Conservation (phyloP, 805 yeast genomes). For the Barnettozyma sp. region DNA sequence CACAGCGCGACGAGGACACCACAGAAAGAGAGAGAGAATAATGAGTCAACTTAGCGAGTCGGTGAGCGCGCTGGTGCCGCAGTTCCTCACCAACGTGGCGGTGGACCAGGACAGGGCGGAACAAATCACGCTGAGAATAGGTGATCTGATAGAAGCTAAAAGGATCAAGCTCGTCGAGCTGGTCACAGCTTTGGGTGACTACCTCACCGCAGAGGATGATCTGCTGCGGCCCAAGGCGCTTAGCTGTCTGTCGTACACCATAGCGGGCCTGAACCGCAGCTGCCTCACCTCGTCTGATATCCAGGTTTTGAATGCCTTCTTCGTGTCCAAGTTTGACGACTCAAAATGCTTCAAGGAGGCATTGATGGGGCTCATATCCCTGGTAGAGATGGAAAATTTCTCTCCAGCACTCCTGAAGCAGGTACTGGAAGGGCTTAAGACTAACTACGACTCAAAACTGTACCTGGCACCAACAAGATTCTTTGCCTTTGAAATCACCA, state of each 20-base stretch:
- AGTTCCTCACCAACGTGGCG: constrained; percentile 36
- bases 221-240: constrained; percentile 44
- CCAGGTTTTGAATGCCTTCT: constrained; percentile 42
- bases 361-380: constrained; percentile 44
- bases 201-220: constrained; percentile 54
- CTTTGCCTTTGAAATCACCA: constrained; percentile 46
- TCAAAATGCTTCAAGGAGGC: constrained; percentile 44
- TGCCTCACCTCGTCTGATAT: constrained; percentile 34
- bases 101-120: constrained; percentile 27
- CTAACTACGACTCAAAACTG: constrained; percentile 47
- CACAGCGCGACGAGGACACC: too few relatives aligned
- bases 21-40: too few relatives aligned
- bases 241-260: constrained; percentile 34
- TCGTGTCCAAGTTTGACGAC: constrained; percentile 63
- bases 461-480: constrained; percentile 58
- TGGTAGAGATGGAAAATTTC: constrained; percentile 49
- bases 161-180: constrained; percentile 39
- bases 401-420: constrained; percentile 27
- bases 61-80: constrained; percentile 23
- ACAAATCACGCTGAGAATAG: neutral
- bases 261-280: constrained; percentile 26
- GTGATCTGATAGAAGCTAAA: constrained; percentile 3
- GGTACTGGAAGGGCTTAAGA: constrained; percentile 33
- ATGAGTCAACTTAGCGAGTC: constrained; percentile 8
- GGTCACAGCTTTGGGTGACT: constrained; percentile 52